phyloP scores from a whole-genome alignment of 2,329 filamentous ascomycete species.

The Fusarium sp. region DNA sequence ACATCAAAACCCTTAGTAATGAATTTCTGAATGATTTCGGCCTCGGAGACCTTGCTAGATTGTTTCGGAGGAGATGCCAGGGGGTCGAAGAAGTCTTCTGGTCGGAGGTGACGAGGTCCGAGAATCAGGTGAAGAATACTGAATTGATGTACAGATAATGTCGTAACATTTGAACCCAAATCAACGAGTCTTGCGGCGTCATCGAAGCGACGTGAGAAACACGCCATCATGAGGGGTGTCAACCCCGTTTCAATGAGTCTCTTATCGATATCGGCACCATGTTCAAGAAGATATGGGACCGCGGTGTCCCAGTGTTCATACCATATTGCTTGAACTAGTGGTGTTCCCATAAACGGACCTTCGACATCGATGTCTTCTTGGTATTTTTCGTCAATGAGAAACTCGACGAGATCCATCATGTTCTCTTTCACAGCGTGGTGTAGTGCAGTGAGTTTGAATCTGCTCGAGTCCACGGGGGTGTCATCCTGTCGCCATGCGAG shows the following conservation, averaged over 20 bases:
- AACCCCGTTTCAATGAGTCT: constrained; percentile 41
- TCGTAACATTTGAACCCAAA: constrained; percentile 37
- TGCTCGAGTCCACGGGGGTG: constrained; percentile 28
- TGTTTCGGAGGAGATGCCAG: constrained; percentile 2
- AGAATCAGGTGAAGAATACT: constrained; percentile 43
- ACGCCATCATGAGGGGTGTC: constrained; percentile 42
- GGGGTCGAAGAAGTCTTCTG: constrained; percentile 35
- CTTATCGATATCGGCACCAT: constrained; percentile 39
- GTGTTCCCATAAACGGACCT: constrained; percentile 42
- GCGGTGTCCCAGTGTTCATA: constrained; percentile 40
- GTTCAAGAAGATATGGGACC: constrained; percentile 41
- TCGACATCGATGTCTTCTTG: constrained; percentile 35
- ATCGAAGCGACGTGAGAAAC: constrained; percentile 41
- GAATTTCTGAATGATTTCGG: constrained; percentile 41
- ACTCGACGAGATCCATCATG: constrained; percentile 32
- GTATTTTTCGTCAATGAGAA: constrained; percentile 30
- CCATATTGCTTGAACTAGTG: constrained; percentile 42
- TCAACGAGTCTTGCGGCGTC: constrained; percentile 41
- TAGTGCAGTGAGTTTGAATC: constrained; percentile 39
- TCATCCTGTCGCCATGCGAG: constrained; percentile 38
- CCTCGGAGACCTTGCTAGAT: constrained; percentile 27
- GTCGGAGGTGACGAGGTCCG: constrained; percentile 34
- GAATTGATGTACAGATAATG: constrained; percentile 38
- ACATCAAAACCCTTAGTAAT: constrained; percentile 41
- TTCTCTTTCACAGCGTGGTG: constrained; percentile 38